phyloP scores from a whole-genome alignment of 2,329 filamentous ascomycete genomes.

The Colletotrichum cuscutae region DNA sequence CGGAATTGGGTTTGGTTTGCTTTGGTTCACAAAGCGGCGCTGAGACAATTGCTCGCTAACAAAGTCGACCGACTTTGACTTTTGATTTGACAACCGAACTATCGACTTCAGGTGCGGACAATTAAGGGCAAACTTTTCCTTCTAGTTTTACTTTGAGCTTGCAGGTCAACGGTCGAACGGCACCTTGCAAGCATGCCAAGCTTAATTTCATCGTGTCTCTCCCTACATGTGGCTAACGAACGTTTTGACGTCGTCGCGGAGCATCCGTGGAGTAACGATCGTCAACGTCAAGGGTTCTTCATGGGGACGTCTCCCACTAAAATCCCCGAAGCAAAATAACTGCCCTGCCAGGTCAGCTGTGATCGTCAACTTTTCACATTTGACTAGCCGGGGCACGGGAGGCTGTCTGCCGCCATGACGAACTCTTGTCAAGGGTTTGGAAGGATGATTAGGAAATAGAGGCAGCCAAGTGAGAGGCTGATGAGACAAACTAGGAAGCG shows the following conservation, averaged over 20 bases:
- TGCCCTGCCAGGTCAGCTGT: not conserved
- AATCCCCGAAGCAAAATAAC: not conserved
- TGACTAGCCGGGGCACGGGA: not conserved
- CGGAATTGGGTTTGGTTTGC: not conserved
- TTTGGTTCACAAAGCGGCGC: not conserved
- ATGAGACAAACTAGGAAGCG: not conserved
- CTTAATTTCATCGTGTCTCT: not conserved
- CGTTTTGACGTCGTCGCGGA: not conserved
- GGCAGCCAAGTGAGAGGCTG: not conserved
- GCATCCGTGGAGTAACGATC: not conserved
- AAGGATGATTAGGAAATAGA: too few species aligned
- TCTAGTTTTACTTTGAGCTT: not conserved
- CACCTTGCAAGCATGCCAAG: not conserved
- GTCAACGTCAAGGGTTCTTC: not conserved
- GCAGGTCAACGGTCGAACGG: not conserved
- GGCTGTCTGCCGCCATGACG: not conserved
- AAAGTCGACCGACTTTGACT: not conserved
- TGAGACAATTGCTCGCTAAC: not conserved
- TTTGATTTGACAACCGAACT: not conserved
- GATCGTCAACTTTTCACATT: not conserved
- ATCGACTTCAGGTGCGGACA: not conserved
- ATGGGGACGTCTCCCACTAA: not conserved
- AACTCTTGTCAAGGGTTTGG: not conserved
- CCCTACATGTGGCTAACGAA: not conserved
- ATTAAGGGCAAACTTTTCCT: not conserved